Percentiles rank a stretch among this genome's conserved stretches.
Conservation (phyloP, 768 basidiomycete species). For the Leccinum aurantiacum region DNA sequence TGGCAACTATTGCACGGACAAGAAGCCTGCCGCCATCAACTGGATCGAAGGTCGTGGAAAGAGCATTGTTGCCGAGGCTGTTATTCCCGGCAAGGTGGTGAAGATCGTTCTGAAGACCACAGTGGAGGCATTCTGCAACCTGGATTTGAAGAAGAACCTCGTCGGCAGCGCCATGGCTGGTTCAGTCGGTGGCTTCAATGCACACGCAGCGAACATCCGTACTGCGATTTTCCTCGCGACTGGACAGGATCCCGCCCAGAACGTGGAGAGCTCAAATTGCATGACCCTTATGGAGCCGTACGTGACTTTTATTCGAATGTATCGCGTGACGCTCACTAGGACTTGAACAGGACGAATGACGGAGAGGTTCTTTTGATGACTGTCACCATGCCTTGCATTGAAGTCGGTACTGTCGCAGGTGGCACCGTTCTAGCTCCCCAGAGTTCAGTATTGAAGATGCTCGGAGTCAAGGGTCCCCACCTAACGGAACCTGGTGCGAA, state of each 20-base stretch:
- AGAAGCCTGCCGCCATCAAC: slow-evolving; percentile 99
- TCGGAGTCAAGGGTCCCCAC: slow-evolving; percentile 90
- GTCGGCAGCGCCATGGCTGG: slow-evolving; percentile 99
- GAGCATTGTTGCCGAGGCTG: slow-evolving; percentile 94
- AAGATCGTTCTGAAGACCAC: slow-evolving; percentile 94
- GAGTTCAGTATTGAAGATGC: slow-evolving; percentile 86
- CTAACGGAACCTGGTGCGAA: slow-evolving; percentile 84
- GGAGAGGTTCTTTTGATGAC: slow-evolving; percentile 92
- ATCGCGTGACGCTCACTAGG: slow-evolving; percentile 7
- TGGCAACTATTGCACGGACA: slow-evolving; percentile 99
- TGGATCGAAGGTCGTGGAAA: slow-evolving; percentile 99
- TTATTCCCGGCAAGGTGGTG: slow-evolving; percentile 87
- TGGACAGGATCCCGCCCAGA: too few relatives aligned
- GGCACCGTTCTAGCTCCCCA: slow-evolving; percentile 93
- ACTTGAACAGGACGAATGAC: slow-evolving; percentile 65
- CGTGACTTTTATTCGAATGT: slow-evolving; percentile 21
- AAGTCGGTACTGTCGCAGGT: slow-evolving; percentile 97
- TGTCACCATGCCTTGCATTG: slow-evolving; percentile 97
- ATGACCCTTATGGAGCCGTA: too few relatives aligned
- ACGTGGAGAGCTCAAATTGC: too few relatives aligned
- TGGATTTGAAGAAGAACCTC: slow-evolving; percentile 97
- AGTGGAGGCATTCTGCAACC: slow-evolving; percentile 78
- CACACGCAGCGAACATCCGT: slow-evolving; percentile 92
- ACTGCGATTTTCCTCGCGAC: too few relatives aligned
- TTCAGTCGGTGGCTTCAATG: slow-evolving; percentile 95